Conservation (phyloP, 371 early-diverging fungal species). For the Mucor mucedo region DNA sequence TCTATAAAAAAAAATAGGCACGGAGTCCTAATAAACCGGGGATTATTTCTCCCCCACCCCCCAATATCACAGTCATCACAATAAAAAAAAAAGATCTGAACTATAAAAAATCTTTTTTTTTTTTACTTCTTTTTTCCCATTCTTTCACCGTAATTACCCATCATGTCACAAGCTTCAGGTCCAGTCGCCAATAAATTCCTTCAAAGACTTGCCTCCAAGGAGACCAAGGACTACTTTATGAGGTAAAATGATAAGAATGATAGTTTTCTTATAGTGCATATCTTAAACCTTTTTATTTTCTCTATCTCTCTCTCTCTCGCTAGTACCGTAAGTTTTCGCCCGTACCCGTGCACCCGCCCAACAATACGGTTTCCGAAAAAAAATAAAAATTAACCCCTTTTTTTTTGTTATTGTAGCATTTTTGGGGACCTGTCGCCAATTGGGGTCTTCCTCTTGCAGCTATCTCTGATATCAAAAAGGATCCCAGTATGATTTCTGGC, state of each 20-base stretch:
- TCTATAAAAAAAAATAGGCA: slow-evolving; percentile 9
- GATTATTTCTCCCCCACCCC: too few species aligned
- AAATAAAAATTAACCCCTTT: background rate
- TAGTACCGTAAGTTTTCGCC: slow-evolving; percentile 48
- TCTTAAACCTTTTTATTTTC: too few species aligned
- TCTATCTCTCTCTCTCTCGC: too few species aligned
- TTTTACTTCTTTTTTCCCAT: slow-evolving; percentile 8
- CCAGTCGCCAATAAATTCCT: slow-evolving; percentile 24
- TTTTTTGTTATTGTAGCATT: slow-evolving; percentile 60
- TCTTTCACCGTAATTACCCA: slow-evolving; percentile 10
- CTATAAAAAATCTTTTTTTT: background rate
- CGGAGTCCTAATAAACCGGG: background rate
- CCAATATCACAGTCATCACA: too few species aligned
- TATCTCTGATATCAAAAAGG: slow-evolving; percentile 90
- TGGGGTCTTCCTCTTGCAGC: slow-evolving; percentile 98
- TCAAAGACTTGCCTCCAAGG: slow-evolving; percentile 30
- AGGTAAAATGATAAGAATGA: slow-evolving; percentile 20
- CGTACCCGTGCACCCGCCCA: too few species aligned
- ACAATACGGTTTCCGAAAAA: background rate
- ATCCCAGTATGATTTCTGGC: slow-evolving; percentile 91
- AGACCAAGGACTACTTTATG: slow-evolving; percentile 31
- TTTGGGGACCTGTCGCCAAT: slow-evolving; percentile 95
- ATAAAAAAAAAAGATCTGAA: background rate
- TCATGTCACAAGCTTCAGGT: slow-evolving; percentile 37
- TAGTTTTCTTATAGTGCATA: background rate